Evolutionary conservation across 2,329 filamentous ascomycete species (phyloP), one percentile per base, ranked within the genome.

Genomic region (Magnaporthiopsis rhizophila): DNA sequence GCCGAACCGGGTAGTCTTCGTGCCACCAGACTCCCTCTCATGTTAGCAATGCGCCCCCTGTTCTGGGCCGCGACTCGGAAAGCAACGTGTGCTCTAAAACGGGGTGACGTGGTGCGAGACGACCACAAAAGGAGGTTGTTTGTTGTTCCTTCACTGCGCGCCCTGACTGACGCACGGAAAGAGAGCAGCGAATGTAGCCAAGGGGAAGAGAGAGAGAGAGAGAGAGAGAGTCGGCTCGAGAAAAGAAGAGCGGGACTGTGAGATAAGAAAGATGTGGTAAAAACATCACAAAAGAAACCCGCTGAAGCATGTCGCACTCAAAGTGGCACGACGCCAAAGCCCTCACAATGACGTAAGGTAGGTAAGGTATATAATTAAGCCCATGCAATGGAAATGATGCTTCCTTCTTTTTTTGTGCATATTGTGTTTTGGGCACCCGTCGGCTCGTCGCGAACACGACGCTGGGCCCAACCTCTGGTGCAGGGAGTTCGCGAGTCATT

Each of bases 171-270:
- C 21, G 11, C 7, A 53, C 11, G 45, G 45, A 53, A n/a, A 53
- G 62, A 24, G 24, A 30, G 34, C 59, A 64, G 64, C 36, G 18
- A 50, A 32, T 32, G 30, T 21, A 60, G n/a, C 26, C 58, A 64
- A 38, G 34, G 4, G 3, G 28, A 62, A 57, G 60, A 58, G 59
- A 36, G 18, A 32, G 56, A 34, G n/a, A 58, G 3, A 26, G 53
- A 57, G 60, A 58, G 59, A 36, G 18, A 32, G 56, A 34, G n/a
- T 59, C 50, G 26, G 26, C 26, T 26, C 15, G 32, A 2, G 50
- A n/a, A 24, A 57, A n/a, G n/a, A 59, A 50, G 24, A 59, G 36
- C n/a, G 45, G 9, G 50, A 61, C 59, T 62, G 26, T 36, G 50
- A 59, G 18, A 58, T 56, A n/a, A 18, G 53, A 56, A 63, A 63